These are phyloP conservation scores for Suillus sp. DNA, from an alignment of 768 basidiomycete species.

Conservation along the genomic window DNA sequence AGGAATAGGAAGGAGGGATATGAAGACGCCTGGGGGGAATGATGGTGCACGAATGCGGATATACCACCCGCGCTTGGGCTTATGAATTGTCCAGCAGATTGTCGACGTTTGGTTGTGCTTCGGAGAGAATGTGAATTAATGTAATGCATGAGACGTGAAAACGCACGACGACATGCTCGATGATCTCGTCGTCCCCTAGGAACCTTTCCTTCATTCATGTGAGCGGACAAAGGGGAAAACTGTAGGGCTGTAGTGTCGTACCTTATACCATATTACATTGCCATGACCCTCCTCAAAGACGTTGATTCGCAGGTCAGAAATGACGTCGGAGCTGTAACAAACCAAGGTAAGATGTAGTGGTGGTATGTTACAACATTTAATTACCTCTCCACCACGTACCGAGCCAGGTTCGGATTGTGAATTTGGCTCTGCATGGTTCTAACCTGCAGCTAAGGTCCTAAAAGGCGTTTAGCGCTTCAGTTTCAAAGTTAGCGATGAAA, in stretches of 20 bases:
- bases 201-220: constrained; percentile 61
- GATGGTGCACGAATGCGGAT: constrained; percentile 71
- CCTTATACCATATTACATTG: constrained; percentile 75
- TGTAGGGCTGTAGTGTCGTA: constrained; percentile 30
- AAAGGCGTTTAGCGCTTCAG: neutral
- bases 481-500: neutral
- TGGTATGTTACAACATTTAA: constrained; percentile 6
- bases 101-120: constrained; percentile 71
- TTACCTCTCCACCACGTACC: constrained; percentile 37
- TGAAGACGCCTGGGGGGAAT: constrained; percentile 64
- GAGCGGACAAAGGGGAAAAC: constrained; percentile 6
- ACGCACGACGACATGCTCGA: constrained; percentile 73
- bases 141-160: neutral
- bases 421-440: constrained; percentile 21
- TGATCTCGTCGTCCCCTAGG: constrained; percentile 71
- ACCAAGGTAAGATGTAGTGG: neutral
- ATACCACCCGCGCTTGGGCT: constrained; percentile 84
- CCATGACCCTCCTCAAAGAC: constrained; percentile 58
- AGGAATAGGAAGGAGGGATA: constrained; percentile 54
- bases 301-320: constrained; percentile 68
- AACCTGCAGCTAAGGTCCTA: neutral
- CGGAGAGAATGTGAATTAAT: neutral
- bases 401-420: constrained; percentile 31
- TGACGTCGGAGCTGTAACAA: constrained; percentile 64
- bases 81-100: constrained; percentile 75